Percentiles rank a stretch among this genome's conserved stretches.
These are phyloP conservation scores for Gyromitra esculenta DNA, from an alignment of 2,329 filamentous ascomycete species.

Conservation along the genomic window DNA sequence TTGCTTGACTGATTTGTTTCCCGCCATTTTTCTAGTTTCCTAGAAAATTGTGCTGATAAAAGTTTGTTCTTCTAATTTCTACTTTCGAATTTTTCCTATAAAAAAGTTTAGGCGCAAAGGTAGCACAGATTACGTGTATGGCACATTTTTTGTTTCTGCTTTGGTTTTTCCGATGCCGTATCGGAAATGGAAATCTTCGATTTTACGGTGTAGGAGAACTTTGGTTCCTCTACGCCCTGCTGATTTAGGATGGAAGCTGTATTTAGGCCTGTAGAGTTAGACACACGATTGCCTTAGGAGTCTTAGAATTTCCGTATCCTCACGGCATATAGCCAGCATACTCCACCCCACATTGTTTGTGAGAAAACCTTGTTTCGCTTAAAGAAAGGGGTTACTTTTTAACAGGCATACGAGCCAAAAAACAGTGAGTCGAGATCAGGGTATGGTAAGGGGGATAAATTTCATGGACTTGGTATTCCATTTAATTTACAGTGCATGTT, in stretches of 20 bases:
- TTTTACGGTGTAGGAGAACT: background rate
- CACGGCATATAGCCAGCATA: slow-evolving; percentile 14
- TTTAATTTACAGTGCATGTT: too few species aligned
- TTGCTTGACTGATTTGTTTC: slow-evolving; percentile 32
- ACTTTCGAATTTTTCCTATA: slow-evolving; percentile 15
- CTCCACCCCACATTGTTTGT: slow-evolving; percentile 13
- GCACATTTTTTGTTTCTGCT: slow-evolving; percentile 3
- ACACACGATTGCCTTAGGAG: slow-evolving; percentile 3
- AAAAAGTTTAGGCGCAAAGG: slow-evolving; percentile 30
- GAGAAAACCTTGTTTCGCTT: slow-evolving; percentile 8
- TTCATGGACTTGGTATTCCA: too few species aligned
- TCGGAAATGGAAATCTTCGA: background rate
- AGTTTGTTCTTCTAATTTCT: background rate
- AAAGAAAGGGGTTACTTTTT: background rate
- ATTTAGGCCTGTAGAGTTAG: slow-evolving; percentile 1
- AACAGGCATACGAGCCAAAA: background rate
- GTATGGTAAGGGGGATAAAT: background rate
- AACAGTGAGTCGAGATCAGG: background rate
- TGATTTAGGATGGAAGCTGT: slow-evolving; percentile 14
- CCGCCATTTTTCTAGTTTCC: background rate
- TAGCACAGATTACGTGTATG: slow-evolving; percentile 13
- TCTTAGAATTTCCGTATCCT: background rate
- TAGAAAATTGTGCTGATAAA: background rate
- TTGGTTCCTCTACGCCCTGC: background rate
- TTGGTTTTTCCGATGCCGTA: background rate